These are phyloP conservation scores for Leccinum longicurvipes DNA, from an alignment of 768 basidiomycete genomes.

Conservation along the genomic window DNA sequence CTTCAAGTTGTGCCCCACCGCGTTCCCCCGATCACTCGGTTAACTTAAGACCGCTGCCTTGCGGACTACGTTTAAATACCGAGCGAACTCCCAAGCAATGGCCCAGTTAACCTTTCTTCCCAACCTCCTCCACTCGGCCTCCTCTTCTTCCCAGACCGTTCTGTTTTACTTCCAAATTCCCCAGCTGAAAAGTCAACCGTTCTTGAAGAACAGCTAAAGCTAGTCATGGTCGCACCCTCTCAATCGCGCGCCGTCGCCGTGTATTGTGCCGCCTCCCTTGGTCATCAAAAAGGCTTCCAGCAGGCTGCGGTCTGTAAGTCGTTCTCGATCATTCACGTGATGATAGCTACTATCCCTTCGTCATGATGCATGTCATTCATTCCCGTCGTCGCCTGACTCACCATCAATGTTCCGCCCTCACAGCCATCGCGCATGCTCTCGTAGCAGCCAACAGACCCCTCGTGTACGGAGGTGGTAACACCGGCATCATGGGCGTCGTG, in stretches of 20 bases:
- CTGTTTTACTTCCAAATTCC: neutral
- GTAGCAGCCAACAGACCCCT: conserved; percentile 58
- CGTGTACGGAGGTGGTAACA: conserved; percentile 83
- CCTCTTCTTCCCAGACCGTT: neutral
- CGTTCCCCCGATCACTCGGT: conserved; percentile 11
- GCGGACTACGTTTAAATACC: conserved; percentile 28
- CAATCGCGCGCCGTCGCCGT: conserved; percentile 58
- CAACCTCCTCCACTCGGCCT: conserved; percentile 1
- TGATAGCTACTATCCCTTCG: neutral
- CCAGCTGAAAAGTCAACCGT: neutral
- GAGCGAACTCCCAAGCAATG: neutral
- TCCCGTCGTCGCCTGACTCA: conserved; percentile 1
- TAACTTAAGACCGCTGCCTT: conserved; percentile 9
- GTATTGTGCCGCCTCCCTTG: conserved; percentile 78
- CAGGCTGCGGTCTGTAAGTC: conserved; percentile 69
- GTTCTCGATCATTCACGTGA: conserved; percentile 2
- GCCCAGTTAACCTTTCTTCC: conserved; percentile 9
- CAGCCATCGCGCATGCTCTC: conserved; percentile 74
- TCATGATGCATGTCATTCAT: neutral
- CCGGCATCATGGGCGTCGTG: conserved; percentile 85
- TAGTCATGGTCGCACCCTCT: conserved; percentile 30
- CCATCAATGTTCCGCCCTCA: neutral
- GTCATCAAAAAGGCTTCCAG: conserved; percentile 57
- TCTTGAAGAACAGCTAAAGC: conserved; percentile 10
- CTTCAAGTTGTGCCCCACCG: conserved; percentile 3